These are phyloP conservation scores for Russula abietina DNA, from an alignment of 768 basidiomycete species.

Conservation along the genomic window DNA sequence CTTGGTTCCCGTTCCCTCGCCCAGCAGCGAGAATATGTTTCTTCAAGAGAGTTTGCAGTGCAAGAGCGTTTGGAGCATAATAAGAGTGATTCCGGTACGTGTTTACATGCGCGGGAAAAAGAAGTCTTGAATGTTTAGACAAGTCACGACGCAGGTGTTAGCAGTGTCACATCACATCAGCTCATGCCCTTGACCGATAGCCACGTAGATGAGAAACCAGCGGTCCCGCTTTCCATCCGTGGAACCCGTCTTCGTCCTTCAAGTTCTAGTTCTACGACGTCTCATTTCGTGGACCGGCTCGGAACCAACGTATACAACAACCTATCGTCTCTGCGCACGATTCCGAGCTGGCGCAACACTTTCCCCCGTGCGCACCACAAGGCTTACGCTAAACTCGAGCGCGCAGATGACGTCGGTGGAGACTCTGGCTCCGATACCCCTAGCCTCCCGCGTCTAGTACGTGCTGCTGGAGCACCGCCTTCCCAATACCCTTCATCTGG, in stretches of 20 bases:
- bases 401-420: background rate
- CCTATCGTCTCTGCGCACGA: slow-evolving; percentile 5
- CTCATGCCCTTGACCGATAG: background rate
- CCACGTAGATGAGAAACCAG: background rate
- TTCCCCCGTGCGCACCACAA: background rate
- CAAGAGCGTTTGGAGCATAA: background rate
- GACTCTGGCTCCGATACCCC: background rate
- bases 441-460: background rate
- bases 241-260: background rate
- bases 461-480: background rate
- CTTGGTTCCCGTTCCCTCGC: background rate
- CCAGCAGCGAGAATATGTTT: background rate
- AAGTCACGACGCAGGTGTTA: background rate
- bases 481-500: background rate
- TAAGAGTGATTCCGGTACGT: slow-evolving; percentile 3
- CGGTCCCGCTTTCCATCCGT: background rate
- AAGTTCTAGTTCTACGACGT: background rate
- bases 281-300: slow-evolving; percentile 6
- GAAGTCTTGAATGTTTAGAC: background rate
- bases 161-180: background rate
- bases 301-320: slow-evolving; percentile 1
- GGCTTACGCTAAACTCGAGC: background rate
- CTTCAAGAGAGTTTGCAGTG: background rate
- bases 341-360: slow-evolving; percentile 10
- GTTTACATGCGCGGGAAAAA: background rate